Evolutionary conservation across 805 yeast genomes (phyloP).

Genomic region (Candida berthetii): DNA sequence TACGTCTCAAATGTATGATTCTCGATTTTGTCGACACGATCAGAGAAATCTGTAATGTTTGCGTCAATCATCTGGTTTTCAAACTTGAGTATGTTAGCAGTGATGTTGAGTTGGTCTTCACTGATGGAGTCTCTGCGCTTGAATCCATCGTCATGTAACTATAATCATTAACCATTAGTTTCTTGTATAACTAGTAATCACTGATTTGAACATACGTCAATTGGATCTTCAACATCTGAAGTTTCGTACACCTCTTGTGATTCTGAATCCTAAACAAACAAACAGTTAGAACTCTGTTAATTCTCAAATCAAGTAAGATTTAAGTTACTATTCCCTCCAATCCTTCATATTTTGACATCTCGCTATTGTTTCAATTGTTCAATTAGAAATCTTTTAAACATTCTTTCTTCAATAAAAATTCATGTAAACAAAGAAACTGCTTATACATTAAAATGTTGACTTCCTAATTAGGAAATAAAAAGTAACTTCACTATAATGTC

Average conservation of each 20-base stretch:
- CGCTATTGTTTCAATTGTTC: not conserved
- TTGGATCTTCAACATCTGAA: slow-evolving; percentile 31
- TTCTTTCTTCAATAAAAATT: not conserved
- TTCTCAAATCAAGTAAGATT: too few relatives aligned
- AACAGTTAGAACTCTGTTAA: too few relatives aligned
- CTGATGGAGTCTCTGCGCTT: slow-evolving; percentile 18
- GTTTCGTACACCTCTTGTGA: slow-evolving; percentile 38
- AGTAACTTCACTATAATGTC: too few relatives aligned
- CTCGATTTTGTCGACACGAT: slow-evolving; percentile 22
- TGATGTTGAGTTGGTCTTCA: slow-evolving; percentile 9
- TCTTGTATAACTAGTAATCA: not conserved
- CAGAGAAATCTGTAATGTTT: slow-evolving; percentile 18
- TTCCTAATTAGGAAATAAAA: not conserved
- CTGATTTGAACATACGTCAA: slow-evolving; percentile 20
- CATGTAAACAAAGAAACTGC: not conserved
- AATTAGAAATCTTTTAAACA: not conserved
- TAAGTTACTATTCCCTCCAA: slow-evolving; percentile 14
- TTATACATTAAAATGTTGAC: not conserved
- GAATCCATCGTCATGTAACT: not conserved
- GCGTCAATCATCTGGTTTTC: slow-evolving; percentile 20
- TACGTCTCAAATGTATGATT: slow-evolving; percentile 28
- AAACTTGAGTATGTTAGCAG: slow-evolving; percentile 18
- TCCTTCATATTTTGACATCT: slow-evolving; percentile 10
- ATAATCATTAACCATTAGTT: not conserved
- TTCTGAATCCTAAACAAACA: slow-evolving; percentile 15